Evolutionary conservation across 176 grass and related monocot species (phyloP), one percentile per base, ranked within the genome.

Genomic region (Lolium rigidum): DNA sequence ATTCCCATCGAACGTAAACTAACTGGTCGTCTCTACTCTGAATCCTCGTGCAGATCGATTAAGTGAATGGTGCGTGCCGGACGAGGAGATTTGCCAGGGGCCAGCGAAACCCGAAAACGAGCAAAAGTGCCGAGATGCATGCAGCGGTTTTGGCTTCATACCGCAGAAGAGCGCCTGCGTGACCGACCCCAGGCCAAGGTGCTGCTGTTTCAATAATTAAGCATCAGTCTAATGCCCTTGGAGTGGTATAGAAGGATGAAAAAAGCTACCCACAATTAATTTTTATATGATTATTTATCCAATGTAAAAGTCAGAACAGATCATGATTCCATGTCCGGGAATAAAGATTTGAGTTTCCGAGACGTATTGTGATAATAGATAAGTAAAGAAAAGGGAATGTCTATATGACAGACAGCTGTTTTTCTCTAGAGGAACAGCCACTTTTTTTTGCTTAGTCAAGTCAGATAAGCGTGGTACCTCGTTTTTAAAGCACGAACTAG

Each of bases 171-270:
- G 37, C 66, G 20, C 9, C 35, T 70, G 66, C 37, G 17, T 37
- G 31, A 35, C 31, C 31, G 31, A 35, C 31, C 31, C 37, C 3
- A 37, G 6, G 3, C 65, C 65, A 2, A 69, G 9, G 66, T 70
- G 66, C 66, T 70, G 35, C 66, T 70, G 66, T 31, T 20, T 70
- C 46, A 47, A 47, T 4, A 14, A 65, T 65, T 65, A 65, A 65
- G 24, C 25, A 50, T 13, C 2, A 50, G 3, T 50, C 12, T 1
- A 64, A 26, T 64, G 61, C 11, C 61, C 24, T 26, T 28, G 1
- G 2, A 7, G 25, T 43, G 25, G 25, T 26, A 28, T 26, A 28
- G 62, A 65, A 15, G 62, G 62, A 65, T 65, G 62, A 31, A 12
- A 31, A 65, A 16, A 7, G 25, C 13, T 65, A 31, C n/a, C 62